Evolutionary conservation across 2,329 filamentous ascomycete species (phyloP).

Genomic region (Fusarium sp.): DNA sequence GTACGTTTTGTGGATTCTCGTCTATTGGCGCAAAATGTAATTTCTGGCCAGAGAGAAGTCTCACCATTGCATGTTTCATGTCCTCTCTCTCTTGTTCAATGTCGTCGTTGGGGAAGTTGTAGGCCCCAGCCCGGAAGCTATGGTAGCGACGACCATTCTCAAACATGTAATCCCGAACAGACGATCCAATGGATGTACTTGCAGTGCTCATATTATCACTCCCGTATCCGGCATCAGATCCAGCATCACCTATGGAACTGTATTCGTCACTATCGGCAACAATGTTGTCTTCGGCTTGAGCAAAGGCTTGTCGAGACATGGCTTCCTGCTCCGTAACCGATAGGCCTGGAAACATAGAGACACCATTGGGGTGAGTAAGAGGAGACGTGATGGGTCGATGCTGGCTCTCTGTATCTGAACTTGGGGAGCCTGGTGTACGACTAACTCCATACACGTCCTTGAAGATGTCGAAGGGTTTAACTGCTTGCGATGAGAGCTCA

Average conservation of each 20-base stretch:
- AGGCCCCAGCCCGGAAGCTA: conserved; percentile 64
- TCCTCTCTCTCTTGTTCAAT: conserved; percentile 69
- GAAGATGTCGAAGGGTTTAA: not conserved
- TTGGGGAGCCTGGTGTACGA: conserved; percentile 5
- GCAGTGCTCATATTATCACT: conserved; percentile 52
- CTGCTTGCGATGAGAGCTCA: not conserved
- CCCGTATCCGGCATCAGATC: conserved; percentile 53
- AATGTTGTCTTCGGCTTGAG: conserved; percentile 53
- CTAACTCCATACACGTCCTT: conserved; percentile 11
- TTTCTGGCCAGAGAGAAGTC: conserved; percentile 59
- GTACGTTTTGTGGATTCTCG: conserved; percentile 59
- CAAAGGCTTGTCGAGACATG: conserved; percentile 52
- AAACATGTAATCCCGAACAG: conserved; percentile 62
- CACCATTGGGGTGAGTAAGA: conserved; percentile 54
- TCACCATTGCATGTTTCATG: conserved; percentile 66
- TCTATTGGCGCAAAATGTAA: conserved; percentile 66
- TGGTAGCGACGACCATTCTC: conserved; percentile 72
- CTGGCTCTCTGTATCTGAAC: not conserved
- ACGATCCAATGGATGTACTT: conserved; percentile 54
- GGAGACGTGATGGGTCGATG: conserved; percentile 41
- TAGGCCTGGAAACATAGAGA: conserved; percentile 52
- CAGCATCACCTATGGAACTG: conserved; percentile 31
- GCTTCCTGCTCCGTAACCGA: conserved; percentile 51
- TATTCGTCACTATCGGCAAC: conserved; percentile 50
- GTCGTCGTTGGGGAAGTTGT: conserved; percentile 71